Evolutionary conservation across 2,329 filamentous ascomycete genomes (phyloP), one percentile per base, ranked within the genome.

Genomic region (Ceratocystis colombiana): DNA sequence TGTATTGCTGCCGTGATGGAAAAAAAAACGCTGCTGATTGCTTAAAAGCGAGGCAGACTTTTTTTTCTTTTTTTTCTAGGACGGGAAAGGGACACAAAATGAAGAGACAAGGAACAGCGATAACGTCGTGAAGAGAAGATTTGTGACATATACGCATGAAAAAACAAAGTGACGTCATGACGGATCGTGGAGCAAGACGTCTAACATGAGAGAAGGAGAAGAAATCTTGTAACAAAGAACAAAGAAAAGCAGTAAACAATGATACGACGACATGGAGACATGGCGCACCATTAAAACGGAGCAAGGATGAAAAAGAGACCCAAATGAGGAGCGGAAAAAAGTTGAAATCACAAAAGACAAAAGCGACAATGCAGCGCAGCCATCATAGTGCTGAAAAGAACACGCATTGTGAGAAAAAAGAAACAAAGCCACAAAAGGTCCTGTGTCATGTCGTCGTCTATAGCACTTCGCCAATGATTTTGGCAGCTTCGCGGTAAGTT

Each of bases 401-500:
- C 50, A 44, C 41, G 44, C 45, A 28, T 50, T 37, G 61, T 46
- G n/a, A 62, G 33, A 62, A 46, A 41, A 62, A 62, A n/a, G 12
- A 41, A 41, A 41, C 8, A 12, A 41, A 41, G 37, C 37, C 37
- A 41, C 37, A 41, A 41, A 41, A 15, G 37, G 61, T n/a, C 41
- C 44, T 25, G 33, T 62, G 37, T 4, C 62, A 50, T 59, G 28
- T 37, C 22, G 61, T 37, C 76, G 61, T 37, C 76, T 87, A 92
- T 78, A 96, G 79, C 68, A 99, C 94, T 78, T 99, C 94, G 68
- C 94, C 91, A 69, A 99, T 93, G 75, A 99, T 99, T 82, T 95
- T 96, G 69, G 93, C 91, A 22, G 94, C 94, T 79, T 99, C 94
- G 73, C 91, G 91, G 79, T 99, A 99, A 22, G 94, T 99, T 74